A percentile compares a stretch with the other conserved stretches of the same genome.
These are phyloP conservation scores for Eimeria falciformis DNA, from an alignment of 169 alveolate species.

Conservation along the genomic window DNA sequence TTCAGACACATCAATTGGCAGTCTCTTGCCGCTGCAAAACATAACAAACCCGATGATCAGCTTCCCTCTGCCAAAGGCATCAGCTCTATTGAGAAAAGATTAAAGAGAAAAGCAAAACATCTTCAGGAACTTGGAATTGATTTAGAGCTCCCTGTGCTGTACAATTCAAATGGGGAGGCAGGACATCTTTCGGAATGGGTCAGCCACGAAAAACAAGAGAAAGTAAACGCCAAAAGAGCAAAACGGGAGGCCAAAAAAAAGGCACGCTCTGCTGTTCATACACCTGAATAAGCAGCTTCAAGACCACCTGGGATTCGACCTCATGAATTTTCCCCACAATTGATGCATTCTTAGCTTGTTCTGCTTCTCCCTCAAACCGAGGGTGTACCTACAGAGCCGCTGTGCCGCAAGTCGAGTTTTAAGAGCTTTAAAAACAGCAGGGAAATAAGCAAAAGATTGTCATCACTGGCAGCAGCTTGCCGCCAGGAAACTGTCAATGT, in stretches of 20 bases:
- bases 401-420: too few relatives aligned
- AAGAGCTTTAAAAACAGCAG: too few relatives aligned
- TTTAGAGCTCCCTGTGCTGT: background rate
- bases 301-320: too few relatives aligned
- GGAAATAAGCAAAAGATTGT: too few relatives aligned
- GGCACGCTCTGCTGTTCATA: background rate
- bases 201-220: background rate
- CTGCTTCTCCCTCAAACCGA: too few relatives aligned
- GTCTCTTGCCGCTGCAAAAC: slow-evolving; percentile 6
- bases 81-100: background rate
- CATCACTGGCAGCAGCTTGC: too few relatives aligned
- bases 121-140: slow-evolving; percentile 47
- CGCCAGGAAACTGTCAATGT: too few relatives aligned
- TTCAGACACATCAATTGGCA: slow-evolving; percentile 12
- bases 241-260: background rate
- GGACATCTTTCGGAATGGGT: background rate
- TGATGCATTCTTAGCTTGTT: too few relatives aligned
- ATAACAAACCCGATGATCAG: slow-evolving; percentile 33
- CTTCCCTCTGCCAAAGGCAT: slow-evolving; percentile 32
- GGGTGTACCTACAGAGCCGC: too few relatives aligned
- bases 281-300: too few relatives aligned
- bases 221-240: background rate
- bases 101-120: background rate
- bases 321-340: too few relatives aligned
- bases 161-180: background rate